Evolutionary conservation across 73 alveolate species (phyloP), one percentile per base, ranked within the genome.

Genomic region (Paraurostyla sp.): DNA sequence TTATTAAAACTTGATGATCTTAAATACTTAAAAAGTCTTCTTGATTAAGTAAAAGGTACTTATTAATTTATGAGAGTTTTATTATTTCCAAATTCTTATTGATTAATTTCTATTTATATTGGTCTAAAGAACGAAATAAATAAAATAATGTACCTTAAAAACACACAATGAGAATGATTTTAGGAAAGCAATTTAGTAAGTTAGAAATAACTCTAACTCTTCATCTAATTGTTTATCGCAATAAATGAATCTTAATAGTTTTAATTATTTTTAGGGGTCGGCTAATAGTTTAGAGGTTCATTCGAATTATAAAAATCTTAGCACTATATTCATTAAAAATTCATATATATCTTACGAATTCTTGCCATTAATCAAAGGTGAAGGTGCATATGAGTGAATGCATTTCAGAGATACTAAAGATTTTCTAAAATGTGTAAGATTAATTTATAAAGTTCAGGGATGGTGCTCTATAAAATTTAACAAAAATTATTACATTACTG

Each of bases 11-110:
- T 23, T 11, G 18, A 7, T 7, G 41, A 22, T 38, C 41, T 65
- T 6, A 65, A 22, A 40, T 65, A 65, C 25, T 65, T 65, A 22
- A 22, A 40, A 3, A 38, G 32, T 15, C 1, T 40, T 65, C 13
- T 65, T 16, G 58, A 16, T 38, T 65, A 56, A 11, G 27, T 6
- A 65, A 65, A 65, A 35, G 82, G 82, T 38, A 65, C 41, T n/a
- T 65, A 6, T 11, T 36, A 32, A 13, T 3, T 35, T 6, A 65
- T 65, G 18, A 65, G 42, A 38, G 35, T 38, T 38, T 40, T 65
- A 38, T 6, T 36, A 15, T 32, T 13, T 13, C 3, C 33, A 40
- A 1, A 9, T 2, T 30, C 82, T 13, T 9, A 0, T 38, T 65
- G 25, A 0, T 7, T 1, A 11, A 65, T 58, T 11, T 33, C 38